Percentiles rank a stretch among this genome's conserved stretches.
Evolutionary conservation across 2,329 filamentous ascomycete genomes (phyloP).

Genomic region (Paecilomyces variotii): DNA sequence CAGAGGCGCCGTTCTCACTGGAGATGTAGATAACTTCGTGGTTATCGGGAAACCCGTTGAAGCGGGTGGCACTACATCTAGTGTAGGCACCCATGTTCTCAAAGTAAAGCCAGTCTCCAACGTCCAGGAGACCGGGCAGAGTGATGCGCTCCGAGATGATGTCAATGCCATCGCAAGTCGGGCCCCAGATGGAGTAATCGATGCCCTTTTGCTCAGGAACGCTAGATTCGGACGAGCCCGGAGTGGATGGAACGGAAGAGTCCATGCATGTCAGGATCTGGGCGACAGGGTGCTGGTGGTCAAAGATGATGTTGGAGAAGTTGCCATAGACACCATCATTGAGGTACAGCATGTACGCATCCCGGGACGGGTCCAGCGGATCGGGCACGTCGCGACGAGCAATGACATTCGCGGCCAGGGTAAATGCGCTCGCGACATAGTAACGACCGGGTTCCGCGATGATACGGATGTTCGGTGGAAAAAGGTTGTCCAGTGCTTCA

Average conservation of each 20-base stretch:
- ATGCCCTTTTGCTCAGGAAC: conserved; percentile 40
- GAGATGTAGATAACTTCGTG: conserved; percentile 93
- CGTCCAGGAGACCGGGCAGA: conserved; percentile 70
- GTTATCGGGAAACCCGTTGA: conserved; percentile 91
- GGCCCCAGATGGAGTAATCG: conserved; percentile 96
- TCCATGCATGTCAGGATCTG: conserved; percentile 63
- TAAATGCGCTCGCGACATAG: conserved; percentile 90
- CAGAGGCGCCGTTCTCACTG: conserved; percentile 80
- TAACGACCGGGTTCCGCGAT: conserved; percentile 96
- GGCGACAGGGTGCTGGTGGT: conserved; percentile 86
- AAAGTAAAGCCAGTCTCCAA: conserved; percentile 98
- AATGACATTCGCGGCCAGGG: conserved; percentile 90
- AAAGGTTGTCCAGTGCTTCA: conserved; percentile 75
- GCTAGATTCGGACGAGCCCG: conserved; percentile 12
- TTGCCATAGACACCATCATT: conserved; percentile 98
- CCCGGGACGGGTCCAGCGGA: conserved; percentile 39
- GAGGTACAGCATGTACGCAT: conserved; percentile 90
- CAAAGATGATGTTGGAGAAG: conserved; percentile 98
- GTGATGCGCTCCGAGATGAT: conserved; percentile 76
- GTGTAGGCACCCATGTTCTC: conserved; percentile 99
- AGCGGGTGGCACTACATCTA: conserved; percentile 92
- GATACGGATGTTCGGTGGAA: conserved; percentile 73
- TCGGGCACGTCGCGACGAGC: conserved; percentile 82
- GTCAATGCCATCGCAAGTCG: conserved; percentile 96
- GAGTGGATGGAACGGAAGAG: conserved; percentile 51